Evolutionary conservation across 2,329 filamentous ascomycete genomes (phyloP).

Genomic region (Teratosphaeria nubilosa): DNA sequence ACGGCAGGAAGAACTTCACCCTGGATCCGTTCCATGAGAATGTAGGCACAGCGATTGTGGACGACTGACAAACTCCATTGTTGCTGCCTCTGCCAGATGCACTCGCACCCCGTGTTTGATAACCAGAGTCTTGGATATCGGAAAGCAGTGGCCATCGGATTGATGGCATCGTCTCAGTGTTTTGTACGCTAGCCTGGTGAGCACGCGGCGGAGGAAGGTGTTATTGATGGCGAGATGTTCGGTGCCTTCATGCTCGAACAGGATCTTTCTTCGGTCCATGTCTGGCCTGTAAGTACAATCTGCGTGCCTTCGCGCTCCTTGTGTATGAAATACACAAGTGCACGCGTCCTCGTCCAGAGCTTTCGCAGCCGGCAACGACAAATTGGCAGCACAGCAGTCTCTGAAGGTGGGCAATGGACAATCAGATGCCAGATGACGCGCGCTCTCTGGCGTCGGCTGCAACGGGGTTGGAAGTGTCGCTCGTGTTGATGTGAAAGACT

Average conservation of each 20-base stretch:
- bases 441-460: too few relatives aligned
- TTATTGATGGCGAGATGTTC: slow-evolving; percentile 1
- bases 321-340: too few relatives aligned
- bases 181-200: background rate
- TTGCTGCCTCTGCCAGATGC: slow-evolving; percentile 23
- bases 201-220: background rate
- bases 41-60: slow-evolving; percentile 31
- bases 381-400: too few relatives aligned
- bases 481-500: too few relatives aligned
- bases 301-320: too few relatives aligned
- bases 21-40: slow-evolving; percentile 33
- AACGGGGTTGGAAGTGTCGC: too few relatives aligned
- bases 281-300: too few relatives aligned
- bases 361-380: too few relatives aligned
- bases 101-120: background rate
- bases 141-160: background rate
- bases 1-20: slow-evolving; percentile 3
- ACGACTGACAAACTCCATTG: slow-evolving; percentile 35
- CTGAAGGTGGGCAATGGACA: too few relatives aligned
- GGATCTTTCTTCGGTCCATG: background rate
- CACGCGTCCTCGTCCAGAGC: too few relatives aligned
- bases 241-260: background rate
- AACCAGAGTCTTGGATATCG: background rate
- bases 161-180: background rate
- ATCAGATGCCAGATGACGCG: too few relatives aligned